Evolutionary conservation across 352 stramenopile species (phyloP).

Genomic region (Ophiocytium majus): DNA sequence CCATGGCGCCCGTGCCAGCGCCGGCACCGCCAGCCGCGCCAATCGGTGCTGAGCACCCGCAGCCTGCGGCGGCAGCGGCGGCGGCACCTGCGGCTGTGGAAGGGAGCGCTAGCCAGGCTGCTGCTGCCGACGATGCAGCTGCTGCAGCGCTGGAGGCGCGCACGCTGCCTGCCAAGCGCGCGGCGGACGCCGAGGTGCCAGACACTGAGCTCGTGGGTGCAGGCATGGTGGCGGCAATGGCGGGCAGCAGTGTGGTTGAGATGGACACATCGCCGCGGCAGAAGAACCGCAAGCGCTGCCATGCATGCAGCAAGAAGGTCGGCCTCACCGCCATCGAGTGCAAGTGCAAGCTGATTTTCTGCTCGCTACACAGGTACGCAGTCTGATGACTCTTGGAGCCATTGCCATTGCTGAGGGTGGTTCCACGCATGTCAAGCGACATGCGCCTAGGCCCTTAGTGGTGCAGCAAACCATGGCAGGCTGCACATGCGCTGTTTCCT

Average conservation of each 20-base stretch:
- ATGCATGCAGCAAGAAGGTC: conserved; percentile 82
- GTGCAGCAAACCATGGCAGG: too few relatives aligned
- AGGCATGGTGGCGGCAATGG: neutral
- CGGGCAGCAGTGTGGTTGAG: neutral
- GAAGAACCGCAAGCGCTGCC: conserved; percentile 83
- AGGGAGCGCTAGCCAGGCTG: too few relatives aligned
- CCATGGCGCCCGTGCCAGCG: neutral
- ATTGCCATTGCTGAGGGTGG: too few relatives aligned
- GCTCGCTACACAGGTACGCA: conserved; percentile 66
- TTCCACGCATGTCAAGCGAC: too few relatives aligned
- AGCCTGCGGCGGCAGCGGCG: too few relatives aligned
- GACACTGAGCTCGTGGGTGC: neutral
- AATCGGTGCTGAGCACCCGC: too few relatives aligned
- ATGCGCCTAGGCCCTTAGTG: too few relatives aligned
- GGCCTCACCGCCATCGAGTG: conserved; percentile 80
- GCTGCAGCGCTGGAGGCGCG: neutral
- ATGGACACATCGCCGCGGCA: conserved; percentile 59
- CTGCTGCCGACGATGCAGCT: too few relatives aligned
- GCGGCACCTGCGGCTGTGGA: too few relatives aligned
- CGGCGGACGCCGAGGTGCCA: neutral
- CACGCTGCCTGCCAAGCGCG: neutral
- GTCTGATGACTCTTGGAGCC: too few relatives aligned
- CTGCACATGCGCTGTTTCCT: too few relatives aligned
- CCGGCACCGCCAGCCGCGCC: neutral
- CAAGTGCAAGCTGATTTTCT: conserved; percentile 79